Conservation (phyloP, 148 eudicot species). For the Cornus kousa region DNA sequence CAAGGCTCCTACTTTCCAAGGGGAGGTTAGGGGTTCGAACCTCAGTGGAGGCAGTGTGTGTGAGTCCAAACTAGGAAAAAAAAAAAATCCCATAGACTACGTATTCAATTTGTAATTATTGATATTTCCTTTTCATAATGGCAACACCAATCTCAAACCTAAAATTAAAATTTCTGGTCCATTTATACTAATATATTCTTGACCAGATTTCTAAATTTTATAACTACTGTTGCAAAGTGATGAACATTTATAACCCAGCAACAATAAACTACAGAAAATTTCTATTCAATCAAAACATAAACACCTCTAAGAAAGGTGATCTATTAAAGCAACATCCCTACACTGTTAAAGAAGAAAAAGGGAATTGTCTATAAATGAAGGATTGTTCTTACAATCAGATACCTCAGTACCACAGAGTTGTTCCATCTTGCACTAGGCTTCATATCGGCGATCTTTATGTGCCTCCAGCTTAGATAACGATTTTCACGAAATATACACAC, state of each 20-base stretch:
- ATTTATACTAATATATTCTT: background rate
- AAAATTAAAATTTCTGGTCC: background rate
- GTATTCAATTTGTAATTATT: no score
- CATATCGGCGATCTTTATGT: slow-evolving; percentile 2
- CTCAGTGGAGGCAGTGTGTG: no score
- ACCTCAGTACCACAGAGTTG: background rate
- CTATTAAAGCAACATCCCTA: background rate
- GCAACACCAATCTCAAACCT: background rate
- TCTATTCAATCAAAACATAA: background rate
- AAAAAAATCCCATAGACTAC: no score
- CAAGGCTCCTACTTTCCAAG: no score
- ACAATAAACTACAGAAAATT: background rate
- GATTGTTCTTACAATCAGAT: slow-evolving; percentile 5
- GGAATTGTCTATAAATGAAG: slow-evolving; percentile 8
- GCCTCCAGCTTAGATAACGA: slow-evolving; percentile 11
- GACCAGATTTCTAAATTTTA: background rate
- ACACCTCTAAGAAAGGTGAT: background rate
- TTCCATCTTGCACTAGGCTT: slow-evolving; percentile 2
- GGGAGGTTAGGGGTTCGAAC: no score
- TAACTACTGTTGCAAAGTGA: background rate
- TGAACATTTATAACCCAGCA: background rate
- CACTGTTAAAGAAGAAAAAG: background rate
- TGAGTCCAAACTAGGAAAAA: no score
- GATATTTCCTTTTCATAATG: background rate
- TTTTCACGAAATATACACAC: slow-evolving; percentile 12